Evolutionary conservation across 306 rosid genomes (phyloP), one percentile per base, ranked within the genome.

Genomic region (Acacia confusa): DNA sequence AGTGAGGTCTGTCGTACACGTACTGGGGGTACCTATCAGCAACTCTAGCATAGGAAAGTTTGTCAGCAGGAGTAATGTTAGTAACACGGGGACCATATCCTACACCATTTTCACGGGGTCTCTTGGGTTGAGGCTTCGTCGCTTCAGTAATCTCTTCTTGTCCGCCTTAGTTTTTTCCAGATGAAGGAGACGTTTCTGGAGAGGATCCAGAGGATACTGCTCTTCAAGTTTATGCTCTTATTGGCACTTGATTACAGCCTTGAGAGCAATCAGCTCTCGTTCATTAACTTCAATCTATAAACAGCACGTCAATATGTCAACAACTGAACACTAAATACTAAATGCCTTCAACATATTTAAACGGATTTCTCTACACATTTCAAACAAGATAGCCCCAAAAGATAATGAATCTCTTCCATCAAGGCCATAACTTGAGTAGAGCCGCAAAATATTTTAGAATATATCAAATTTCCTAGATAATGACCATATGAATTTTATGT

Each of bases 111-210:
- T 97, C 99, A 0, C 99, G 96, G 70, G 99, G 99, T 84, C 99
- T 89, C 89, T 95, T 95, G 6, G 99, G 94, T 83, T 93, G 99
- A 85, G 99, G 99, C 81, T 92, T 95, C 55, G 97, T 80, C 0
- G 91, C 89, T 88, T 95, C n/a, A n/a, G n/a, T n/a, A n/a, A n/a
- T 82, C 97, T 87, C 84, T 93, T 95, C 91, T 90, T 93, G 81
- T 93, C 98, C n/a, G 99, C 98, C 82, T 93, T 95, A 72, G 94
- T 96, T 84, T 90, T 95, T 88, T 95, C 99, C 50, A 95, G 86
- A 79, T 86, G 96, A 71, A 84, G 1, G 25, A 95, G 85, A 76
- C 91, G 90, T 60, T 91, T 95, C 71, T 95, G 98, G 63, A 95
- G 96, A 12, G 97, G 91, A 74, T 93, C 97, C 75, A 89, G 80